phyloP scores from a whole-genome alignment of 2,329 filamentous ascomycete genomes.

The Paradendryphiella salina region DNA sequence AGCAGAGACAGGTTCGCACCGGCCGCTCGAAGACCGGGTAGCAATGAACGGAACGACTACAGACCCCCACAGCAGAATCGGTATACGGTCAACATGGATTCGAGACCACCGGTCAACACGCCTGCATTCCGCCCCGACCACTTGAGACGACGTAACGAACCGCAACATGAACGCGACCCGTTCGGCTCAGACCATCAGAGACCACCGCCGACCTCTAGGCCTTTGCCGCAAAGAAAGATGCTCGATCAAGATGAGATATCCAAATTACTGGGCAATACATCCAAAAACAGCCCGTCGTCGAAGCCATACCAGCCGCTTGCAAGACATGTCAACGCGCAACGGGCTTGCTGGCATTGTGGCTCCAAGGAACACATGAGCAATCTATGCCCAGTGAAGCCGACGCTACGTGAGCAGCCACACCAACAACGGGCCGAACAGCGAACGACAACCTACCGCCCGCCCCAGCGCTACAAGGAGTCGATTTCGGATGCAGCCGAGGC shows the following conservation, averaged over 20 bases:
- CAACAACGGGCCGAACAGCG: constrained; percentile 9
- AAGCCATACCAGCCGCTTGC: constrained; percentile 30
- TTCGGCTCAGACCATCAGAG: constrained; percentile 4
- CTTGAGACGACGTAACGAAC: constrained; percentile 35
- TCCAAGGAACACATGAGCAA: constrained; percentile 29
- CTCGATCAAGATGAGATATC: constrained; percentile 38
- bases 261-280: constrained; percentile 26
- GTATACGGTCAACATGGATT: constrained; percentile 40
- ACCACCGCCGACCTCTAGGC: constrained; percentile 4
- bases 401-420: constrained; percentile 23
- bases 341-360: constrained; percentile 40
- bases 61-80: constrained; percentile 18
- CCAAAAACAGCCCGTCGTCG: constrained; percentile 8
- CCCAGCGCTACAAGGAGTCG: constrained; percentile 19
- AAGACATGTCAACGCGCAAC: constrained; percentile 26
- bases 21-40: constrained; percentile 5
- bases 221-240: constrained; percentile 23
- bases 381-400: constrained; percentile 33
- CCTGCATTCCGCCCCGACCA: constrained; percentile 33
- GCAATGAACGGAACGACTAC: constrained; percentile 6
- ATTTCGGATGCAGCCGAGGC: constrained; percentile 35
- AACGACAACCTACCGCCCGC: constrained; percentile 14
- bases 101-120: constrained; percentile 30
- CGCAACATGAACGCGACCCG: constrained; percentile 10
- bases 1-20: constrained; percentile 24